Conservation (phyloP, 805 yeast species). For the Saturnispora kantuleensis region DNA sequence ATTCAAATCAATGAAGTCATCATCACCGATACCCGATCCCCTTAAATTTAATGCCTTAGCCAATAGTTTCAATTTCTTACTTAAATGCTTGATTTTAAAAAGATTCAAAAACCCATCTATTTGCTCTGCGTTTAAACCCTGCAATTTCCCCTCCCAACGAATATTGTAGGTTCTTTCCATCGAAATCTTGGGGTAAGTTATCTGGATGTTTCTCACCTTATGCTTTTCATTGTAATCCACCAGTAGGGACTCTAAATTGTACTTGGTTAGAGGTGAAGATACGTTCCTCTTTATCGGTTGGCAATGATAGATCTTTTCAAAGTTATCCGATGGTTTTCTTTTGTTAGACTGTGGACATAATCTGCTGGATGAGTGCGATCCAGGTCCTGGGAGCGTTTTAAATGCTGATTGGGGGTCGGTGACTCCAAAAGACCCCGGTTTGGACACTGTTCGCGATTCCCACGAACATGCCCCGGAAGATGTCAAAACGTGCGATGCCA, state of each 20-base stretch:
- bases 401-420: too few species aligned
- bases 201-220: neutral
- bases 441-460: too few species aligned
- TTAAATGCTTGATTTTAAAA: neutral
- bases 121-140: neutral
- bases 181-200: slow-evolving; percentile 1
- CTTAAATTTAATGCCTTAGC: neutral
- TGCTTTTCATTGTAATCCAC: too few species aligned
- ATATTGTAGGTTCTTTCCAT: neutral
- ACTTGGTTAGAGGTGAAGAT: neutral
- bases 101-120: slow-evolving; percentile 1
- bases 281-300: neutral
- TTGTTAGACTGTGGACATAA: too few species aligned
- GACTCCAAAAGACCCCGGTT: too few species aligned
- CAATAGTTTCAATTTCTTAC: slow-evolving; percentile 1
- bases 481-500: too few species aligned
- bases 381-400: too few species aligned
- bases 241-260: neutral
- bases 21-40: neutral
- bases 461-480: too few species aligned
- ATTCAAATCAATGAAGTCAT: neutral
- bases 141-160: neutral
- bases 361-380: too few species aligned
- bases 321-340: neutral
- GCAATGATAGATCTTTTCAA: neutral